Conservation (phyloP, 192 early-diverging fungal species). For the Dissophora globulifera region DNA sequence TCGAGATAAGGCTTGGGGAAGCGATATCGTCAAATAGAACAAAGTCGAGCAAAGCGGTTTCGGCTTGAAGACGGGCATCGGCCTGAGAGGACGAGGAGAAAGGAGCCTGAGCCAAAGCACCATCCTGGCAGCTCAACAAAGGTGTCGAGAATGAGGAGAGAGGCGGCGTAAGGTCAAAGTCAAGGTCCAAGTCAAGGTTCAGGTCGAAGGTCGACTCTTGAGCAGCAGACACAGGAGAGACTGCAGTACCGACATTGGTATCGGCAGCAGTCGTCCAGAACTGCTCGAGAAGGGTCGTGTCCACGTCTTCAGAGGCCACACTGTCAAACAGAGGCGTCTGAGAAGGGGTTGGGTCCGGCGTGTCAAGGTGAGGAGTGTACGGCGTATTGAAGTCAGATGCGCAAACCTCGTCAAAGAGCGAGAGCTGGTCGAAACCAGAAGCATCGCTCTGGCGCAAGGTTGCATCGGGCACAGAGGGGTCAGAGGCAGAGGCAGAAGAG, state of each 20-base stretch:
- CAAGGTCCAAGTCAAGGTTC: conserved; percentile 10
- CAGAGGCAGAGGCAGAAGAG: conserved; percentile 38
- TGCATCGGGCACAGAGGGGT: conserved; percentile 20
- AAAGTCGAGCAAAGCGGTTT: conserved; percentile 56
- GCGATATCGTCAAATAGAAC: conserved; percentile 54
- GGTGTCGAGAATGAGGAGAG: conserved; percentile 15
- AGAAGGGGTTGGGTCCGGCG: conserved; percentile 51
- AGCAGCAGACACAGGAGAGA: conserved; percentile 2
- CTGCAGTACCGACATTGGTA: not conserved
- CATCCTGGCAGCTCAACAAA: conserved; percentile 2
- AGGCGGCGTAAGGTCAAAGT: conserved; percentile 19
- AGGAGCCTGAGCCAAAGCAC: not conserved
- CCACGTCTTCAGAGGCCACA: conserved; percentile 54
- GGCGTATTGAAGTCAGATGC: conserved; percentile 44
- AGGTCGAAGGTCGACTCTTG: not conserved
- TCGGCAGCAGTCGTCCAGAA: conserved; percentile 24
- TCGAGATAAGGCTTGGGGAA: conserved; percentile 50
- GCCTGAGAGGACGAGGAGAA: no score
- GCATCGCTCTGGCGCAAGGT: conserved; percentile 16
- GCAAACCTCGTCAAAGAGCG: conserved; percentile 49
- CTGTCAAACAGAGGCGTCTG: conserved; percentile 52
- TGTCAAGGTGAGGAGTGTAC: conserved; percentile 45
- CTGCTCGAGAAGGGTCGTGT: conserved; percentile 20
- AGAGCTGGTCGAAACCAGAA: conserved; percentile 49
- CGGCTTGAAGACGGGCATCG: conserved; percentile 51